Evolutionary conservation across 306 rosid genomes (phyloP), one percentile per base, ranked within the genome.

Genomic region (Pterocarpus macrocarpus): DNA sequence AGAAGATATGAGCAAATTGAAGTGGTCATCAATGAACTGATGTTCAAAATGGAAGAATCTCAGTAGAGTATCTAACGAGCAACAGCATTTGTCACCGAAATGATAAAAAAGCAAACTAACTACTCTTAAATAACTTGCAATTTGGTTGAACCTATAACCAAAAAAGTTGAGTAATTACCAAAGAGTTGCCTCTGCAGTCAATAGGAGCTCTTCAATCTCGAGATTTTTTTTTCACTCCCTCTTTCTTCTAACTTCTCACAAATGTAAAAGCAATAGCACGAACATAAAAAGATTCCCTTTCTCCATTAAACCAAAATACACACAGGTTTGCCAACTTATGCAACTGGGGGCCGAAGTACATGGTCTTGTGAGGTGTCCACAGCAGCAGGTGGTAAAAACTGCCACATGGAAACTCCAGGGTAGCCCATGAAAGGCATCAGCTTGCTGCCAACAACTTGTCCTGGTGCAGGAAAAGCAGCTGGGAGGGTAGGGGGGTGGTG

Each of bases 291-390:
- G 72, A 71, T 64, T 63, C 65, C 33, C 12, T 66, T 56, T 73
- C 72, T 84, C 72, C 17, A 16, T 14, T 28, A 64, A 13, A 17
- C 49, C 47, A 77, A 47, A 59, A 44, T 9, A n/a, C 52, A 65
- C 6, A 11, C 9, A 55, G 61, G 17, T 32, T 84, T 59, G 36
- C 55, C 57, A 33, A 65, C 55, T 90, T 84, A 94, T 43, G 98
- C 98, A 79, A 91, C 98, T 1, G 98, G 98, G 14, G 98, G 90
- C 36, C 91, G 93, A 14, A 90, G 94, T 58, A 90, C 86, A 77
- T 94, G 98, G 84, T 94, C 98, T 64, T 90, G 95, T 15, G 98
- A 94, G 72, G 95, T 91, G 76, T 94, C 98, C 58, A 94, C 87
- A 8, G 95, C 84, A 43, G 95, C 85, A 17, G 90, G 89, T 13